Conservation (phyloP, 768 basidiomycete species). For the Krasilnikovozyma curviuscula region DNA sequence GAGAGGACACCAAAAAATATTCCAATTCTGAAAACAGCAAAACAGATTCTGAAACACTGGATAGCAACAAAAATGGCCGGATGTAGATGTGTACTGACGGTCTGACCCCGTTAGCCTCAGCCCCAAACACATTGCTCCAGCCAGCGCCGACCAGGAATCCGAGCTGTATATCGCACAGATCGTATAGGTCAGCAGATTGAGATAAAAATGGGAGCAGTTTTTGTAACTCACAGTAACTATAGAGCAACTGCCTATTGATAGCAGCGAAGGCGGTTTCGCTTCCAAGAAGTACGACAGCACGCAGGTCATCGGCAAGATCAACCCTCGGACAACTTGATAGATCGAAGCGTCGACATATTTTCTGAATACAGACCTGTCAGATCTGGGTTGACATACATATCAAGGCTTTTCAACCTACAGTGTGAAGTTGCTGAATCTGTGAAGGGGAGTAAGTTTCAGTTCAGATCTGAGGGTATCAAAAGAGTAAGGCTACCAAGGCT, state of each 20-base stretch:
- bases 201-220: neutral
- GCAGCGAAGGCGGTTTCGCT: conserved; percentile 40
- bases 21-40: conserved; percentile 33
- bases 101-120: too few species aligned
- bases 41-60: too few species aligned
- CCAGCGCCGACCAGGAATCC: too few species aligned
- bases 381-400: too few species aligned
- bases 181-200: neutral
- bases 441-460: neutral
- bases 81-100: too few species aligned
- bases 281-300: conserved; percentile 62
- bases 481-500: neutral
- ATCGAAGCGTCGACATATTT: conserved; percentile 89
- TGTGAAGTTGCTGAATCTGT: conserved; percentile 46
- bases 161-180: too few species aligned
- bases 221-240: conserved; percentile 43
- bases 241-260: conserved; percentile 52
- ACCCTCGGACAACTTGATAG: conserved; percentile 59
- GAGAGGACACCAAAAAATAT: conserved; percentile 62
- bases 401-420: too few species aligned
- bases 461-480: neutral
- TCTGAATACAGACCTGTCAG: too few species aligned
- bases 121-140: too few species aligned
- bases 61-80: neutral
- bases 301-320: conserved; percentile 86